Base-by-base conservation (phyloP, 192 early-diverging fungal species). In the Geranomyces variabilis region DNA sequence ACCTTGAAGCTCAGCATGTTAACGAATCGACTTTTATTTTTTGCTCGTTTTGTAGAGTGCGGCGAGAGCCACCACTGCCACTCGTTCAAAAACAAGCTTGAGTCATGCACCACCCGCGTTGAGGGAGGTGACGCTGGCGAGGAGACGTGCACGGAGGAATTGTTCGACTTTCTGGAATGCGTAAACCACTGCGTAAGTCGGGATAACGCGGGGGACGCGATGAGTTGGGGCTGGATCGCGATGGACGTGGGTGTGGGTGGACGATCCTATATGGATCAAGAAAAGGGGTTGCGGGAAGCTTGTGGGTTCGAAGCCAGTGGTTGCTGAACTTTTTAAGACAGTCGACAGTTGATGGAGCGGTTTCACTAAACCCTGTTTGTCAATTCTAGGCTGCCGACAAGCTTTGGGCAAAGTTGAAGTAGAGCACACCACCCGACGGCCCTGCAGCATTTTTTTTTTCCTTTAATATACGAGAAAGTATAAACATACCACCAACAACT, bases 81-180 rank as follows among this genome's bases (percentile, higher is more conserved):
- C 70, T 36, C 33, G 30, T 36, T 72, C 21, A 72, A 72, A 44
- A 61, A 60, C 24, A 43, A 31, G 59, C 48, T 72, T 26, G 46
- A 72, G 24, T 21, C 60, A 8, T 72, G 70, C 59, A 64, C 70
- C 1, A 61, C 59, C 10, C 36, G 48, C 28, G 47, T 56, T 19
- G 70, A 72, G 46, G 62, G 31, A 19, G 45, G 62, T 55, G 19
- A 72, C 30, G 70, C 60, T 12, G 61, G 47, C 19, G 70, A 72
- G 14, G 70, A 72, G 48, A 72, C 59, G 14, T 72, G 70, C 51
- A 61, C 64, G 6, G 70, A 72, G 53, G 70, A 72, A 41, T 72
- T 72, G 45, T 72, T 72, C 49, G 70, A 72, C 31, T 28, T 72
- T 21, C 64, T 72, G 70, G 70, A 72, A 51, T 72, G 70, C 49